These are phyloP conservation scores for Mediolabrus comicus DNA, from an alignment of 108 stramenopile genomes.

Conservation along the genomic window DNA sequence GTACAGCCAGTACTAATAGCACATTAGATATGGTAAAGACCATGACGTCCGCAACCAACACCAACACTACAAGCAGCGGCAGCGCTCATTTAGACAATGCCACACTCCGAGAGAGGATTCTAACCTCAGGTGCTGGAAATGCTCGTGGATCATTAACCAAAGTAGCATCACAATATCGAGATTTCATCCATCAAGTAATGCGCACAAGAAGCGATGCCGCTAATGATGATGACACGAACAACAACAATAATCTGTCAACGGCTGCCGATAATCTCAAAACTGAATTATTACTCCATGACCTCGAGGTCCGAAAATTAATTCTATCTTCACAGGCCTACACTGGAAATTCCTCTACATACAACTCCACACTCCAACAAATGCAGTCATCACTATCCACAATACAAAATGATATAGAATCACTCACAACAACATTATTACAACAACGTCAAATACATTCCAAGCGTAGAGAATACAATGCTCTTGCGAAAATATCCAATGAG, in stretches of 20 bases:
- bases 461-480: slow-evolving; percentile 34
- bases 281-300: slow-evolving; percentile 30
- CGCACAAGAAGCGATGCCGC: background rate
- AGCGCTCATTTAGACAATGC: slow-evolving; percentile 10
- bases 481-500: slow-evolving; percentile 30
- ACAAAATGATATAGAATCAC: slow-evolving; percentile 14
- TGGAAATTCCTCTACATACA: slow-evolving; percentile 9
- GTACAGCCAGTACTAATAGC: too few species aligned
- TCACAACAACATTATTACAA: slow-evolving; percentile 5
- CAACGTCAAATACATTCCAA: slow-evolving; percentile 4
- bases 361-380: slow-evolving; percentile 11
- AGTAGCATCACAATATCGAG: slow-evolving; percentile 23
- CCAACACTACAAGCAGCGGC: background rate
- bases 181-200: slow-evolving; percentile 10
- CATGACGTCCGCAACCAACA: background rate
- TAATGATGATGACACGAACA: background rate
- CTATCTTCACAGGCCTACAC: slow-evolving; percentile 29
- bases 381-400: background rate
- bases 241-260: background rate
- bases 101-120: slow-evolving; percentile 42
- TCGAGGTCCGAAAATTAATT: slow-evolving; percentile 34
- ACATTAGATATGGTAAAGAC: too few species aligned
- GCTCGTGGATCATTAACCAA: slow-evolving; percentile 32
- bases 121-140: slow-evolving; percentile 20
- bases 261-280: slow-evolving; percentile 7